Percentiles rank a stretch among this genome's conserved stretches.
Conservation (phyloP, 75 land plant genomes). For the Picea glauca region DNA sequence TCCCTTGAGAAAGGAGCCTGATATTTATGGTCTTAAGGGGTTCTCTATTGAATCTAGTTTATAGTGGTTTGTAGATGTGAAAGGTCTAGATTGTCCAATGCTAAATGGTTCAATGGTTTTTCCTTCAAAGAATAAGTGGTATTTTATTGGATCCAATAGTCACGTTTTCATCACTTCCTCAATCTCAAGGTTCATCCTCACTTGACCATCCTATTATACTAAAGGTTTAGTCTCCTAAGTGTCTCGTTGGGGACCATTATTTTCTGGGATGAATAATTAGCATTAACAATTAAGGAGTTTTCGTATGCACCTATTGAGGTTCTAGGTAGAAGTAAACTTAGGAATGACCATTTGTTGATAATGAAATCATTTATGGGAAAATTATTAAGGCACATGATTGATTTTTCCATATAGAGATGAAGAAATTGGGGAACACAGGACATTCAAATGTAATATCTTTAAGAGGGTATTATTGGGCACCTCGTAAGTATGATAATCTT, state of each 20-base stretch:
- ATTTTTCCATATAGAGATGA: constrained; percentile 88
- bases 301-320: constrained; percentile 98
- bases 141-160: constrained; percentile 49
- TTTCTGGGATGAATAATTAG: constrained; percentile 73
- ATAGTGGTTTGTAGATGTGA: not conserved
- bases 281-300: constrained; percentile 81
- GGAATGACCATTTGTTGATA: constrained; percentile 83
- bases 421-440: constrained; percentile 77
- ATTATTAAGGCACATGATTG: constrained; percentile 50
- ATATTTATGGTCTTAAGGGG: constrained; percentile 17
- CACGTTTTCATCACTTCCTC: constrained; percentile 64
- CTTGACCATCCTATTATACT: constrained; percentile 45
- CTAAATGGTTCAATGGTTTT: constrained; percentile 2
- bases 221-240: constrained; percentile 87
- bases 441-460: constrained; percentile 91
- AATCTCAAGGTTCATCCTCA: constrained; percentile 43
- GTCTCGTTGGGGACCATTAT: constrained; percentile 77
- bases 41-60: constrained; percentile 8
- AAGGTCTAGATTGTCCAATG: not conserved
- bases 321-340: constrained; percentile 93
- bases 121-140: constrained; percentile 4
- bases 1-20: constrained; percentile 39
- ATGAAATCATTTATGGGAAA: constrained; percentile 98
- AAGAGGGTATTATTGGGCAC: constrained; percentile 97
- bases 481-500: constrained; percentile 95